Evolutionary conservation across 441 rosid genomes (phyloP).

Genomic region (Iberis amara): DNA sequence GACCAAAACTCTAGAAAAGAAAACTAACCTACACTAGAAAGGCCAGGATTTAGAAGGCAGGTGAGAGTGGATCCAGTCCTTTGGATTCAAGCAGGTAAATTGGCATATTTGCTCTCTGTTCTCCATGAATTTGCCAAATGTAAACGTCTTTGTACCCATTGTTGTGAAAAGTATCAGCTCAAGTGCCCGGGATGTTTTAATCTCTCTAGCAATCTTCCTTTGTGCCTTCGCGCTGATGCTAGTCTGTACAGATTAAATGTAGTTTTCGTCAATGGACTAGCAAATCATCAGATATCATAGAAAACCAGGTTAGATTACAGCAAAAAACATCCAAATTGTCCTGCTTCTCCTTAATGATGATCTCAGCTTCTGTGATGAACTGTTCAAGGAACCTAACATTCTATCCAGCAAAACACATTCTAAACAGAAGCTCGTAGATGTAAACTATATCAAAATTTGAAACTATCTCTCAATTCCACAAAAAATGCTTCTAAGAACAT

Average conservation of each 20-base stretch:
- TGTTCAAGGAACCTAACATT: conserved; percentile 76
- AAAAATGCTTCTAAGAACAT: neutral
- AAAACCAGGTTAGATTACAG: conserved; percentile 14
- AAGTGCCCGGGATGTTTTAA: conserved; percentile 82
- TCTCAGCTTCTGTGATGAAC: conserved; percentile 77
- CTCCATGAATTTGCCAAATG: conserved; percentile 59
- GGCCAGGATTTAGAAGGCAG: neutral
- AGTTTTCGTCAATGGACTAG: conserved; percentile 5
- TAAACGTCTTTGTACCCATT: conserved; percentile 80
- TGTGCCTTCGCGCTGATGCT: conserved; percentile 88
- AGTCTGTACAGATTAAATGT: conserved; percentile 36
- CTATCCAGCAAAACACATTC: conserved; percentile 36
- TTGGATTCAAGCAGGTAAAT: conserved; percentile 7
- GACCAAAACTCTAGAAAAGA: conserved; percentile 17
- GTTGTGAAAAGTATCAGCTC: conserved; percentile 86
- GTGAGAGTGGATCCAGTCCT: neutral
- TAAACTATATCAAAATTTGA: neutral
- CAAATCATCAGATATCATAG: neutral
- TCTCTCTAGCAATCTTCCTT: conserved; percentile 87
- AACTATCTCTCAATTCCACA: too few relatives aligned
- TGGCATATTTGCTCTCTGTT: too few relatives aligned
- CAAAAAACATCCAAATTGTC: conserved; percentile 32
- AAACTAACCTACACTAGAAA: conserved; percentile 18
- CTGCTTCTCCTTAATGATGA: conserved; percentile 65
- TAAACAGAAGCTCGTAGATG: conserved; percentile 1